Base-by-base conservation (phyloP, 2,329 filamentous ascomycete species). In the Hypomyces rosellus region DNA sequence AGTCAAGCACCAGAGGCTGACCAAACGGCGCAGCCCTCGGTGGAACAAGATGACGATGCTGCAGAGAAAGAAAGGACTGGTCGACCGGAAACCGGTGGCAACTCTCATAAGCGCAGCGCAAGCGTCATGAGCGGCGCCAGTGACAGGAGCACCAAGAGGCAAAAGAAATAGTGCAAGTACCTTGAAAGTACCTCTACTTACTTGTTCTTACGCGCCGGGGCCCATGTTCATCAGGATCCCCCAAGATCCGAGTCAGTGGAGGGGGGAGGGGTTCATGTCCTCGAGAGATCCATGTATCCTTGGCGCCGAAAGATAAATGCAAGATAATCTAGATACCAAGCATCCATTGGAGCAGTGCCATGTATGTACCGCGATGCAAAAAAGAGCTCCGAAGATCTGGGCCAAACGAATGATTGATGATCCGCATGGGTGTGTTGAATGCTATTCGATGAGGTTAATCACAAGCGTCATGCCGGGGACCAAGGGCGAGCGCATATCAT, bases 91-190 rank as follows among this genome's bases (percentile, higher is more conserved):
- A 73, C 69, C 54, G 73, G 72, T 54, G 63, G 69, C 39, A 65
- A 64, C 8, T 59, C 69, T 1, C 84, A 86, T 56, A 95, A 95
- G 72, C 80, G 89, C 52, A 93, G 89, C 64, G 88, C 88, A 1
- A 95, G 89, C 65, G 88, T 90, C 33, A 66, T 95, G 48, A 92
- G 88, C 65, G 73, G 75, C 14, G 71, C 72, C 5, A 89, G 86
- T 64, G 84, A 89, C 53, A 81, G 80, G 67, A 80, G 75, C 57
- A 61, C 68, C 3, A 82, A 82, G 64, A 71, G 78, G 53, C 74
- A 76, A 58, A 81, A 78, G 69, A 82, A 80, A 55, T 67, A 59
- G 55, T 39, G 15, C 20, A 15, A 18, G 59, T 60, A 57, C 46
- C 49, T 41, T 38, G 34, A 9, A 59, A 50, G 59, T 61, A 65